Evolutionary conservation across 257 asterid species (phyloP).

Genomic region (Knoxia roxburghii): DNA sequence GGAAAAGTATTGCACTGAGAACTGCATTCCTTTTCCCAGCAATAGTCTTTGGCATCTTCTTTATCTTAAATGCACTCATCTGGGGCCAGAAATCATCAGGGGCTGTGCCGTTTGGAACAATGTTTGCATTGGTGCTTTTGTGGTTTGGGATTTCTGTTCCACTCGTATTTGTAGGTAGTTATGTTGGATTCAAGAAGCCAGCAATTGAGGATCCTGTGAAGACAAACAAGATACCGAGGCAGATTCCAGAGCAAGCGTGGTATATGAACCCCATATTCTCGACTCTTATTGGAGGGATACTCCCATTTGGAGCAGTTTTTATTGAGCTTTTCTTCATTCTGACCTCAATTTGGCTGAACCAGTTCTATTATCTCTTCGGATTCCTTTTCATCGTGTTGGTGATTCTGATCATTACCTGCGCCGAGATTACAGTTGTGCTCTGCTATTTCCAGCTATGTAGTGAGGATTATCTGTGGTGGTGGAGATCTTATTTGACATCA

Average conservation of each 20-base stretch:
- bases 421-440: constrained; percentile 63
- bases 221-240: constrained; percentile 67
- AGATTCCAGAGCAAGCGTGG: constrained; percentile 78
- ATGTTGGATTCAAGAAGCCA: constrained; percentile 55
- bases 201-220: constrained; percentile 65
- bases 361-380: constrained; percentile 83
- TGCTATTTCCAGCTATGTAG: constrained; percentile 86
- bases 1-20: constrained; percentile 63
- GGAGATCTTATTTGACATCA: constrained; percentile 69
- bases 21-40: constrained; percentile 64
- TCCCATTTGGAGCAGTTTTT: constrained; percentile 75
- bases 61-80: constrained; percentile 61
- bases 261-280: constrained; percentile 62
- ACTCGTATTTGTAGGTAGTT: constrained; percentile 65
- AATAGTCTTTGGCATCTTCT: constrained; percentile 47
- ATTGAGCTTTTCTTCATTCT: constrained; percentile 77
- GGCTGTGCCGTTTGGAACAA: constrained; percentile 73
- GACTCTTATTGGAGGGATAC: constrained; percentile 63
- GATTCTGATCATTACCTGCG: constrained; percentile 71
- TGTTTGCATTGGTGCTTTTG: constrained; percentile 62
- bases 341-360: constrained; percentile 80
- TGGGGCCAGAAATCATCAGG: constrained; percentile 85
- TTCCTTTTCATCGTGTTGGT: constrained; percentile 70
- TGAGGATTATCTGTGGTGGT: constrained; percentile 82
- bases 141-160: constrained; percentile 88